A percentile compares a stretch with the other conserved stretches of the same genome.
Evolutionary conservation across 2,329 filamentous ascomycete species (phyloP).

Genomic region (Dryadomyces quercivorus): DNA sequence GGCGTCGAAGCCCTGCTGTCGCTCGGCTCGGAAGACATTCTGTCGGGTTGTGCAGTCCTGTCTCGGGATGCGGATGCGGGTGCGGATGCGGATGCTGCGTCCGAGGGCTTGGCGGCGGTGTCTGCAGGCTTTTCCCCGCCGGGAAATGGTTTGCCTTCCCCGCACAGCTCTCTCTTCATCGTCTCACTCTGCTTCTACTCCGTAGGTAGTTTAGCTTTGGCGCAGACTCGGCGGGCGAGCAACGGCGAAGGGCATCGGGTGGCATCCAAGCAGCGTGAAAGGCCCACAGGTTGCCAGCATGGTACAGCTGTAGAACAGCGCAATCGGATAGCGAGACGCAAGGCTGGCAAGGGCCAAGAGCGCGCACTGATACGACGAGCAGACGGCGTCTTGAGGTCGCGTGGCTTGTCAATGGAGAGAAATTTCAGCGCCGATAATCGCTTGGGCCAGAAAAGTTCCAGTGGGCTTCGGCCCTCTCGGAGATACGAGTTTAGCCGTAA

Average conservation of each 20-base stretch:
- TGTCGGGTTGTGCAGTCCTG: background rate
- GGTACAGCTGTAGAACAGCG: no score
- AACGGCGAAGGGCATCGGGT: no score
- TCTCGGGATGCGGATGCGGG: background rate
- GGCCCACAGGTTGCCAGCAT: no score
- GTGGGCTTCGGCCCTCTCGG: background rate
- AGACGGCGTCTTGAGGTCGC: no score
- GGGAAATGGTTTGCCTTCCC: background rate
- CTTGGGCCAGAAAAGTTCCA: background rate
- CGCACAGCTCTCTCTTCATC: background rate
- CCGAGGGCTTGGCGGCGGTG: no score
- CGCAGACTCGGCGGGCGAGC: no score
- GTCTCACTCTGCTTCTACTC: background rate
- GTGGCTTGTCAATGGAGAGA: background rate
- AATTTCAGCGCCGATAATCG: background rate
- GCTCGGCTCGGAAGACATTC: conserved; percentile 1
- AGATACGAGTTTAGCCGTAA: background rate
- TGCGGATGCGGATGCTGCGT: background rate
- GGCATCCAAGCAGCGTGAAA: no score
- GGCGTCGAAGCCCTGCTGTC: conserved; percentile 9
- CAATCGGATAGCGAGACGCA: no score
- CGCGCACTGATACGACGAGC: no score
- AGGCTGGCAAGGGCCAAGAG: no score
- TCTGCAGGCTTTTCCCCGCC: no score
- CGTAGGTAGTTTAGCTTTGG: no score